Percentiles rank a stretch among this genome's conserved stretches.
Evolutionary conservation across 768 basidiomycete species (phyloP).

Genomic region (Suillus paluster): DNA sequence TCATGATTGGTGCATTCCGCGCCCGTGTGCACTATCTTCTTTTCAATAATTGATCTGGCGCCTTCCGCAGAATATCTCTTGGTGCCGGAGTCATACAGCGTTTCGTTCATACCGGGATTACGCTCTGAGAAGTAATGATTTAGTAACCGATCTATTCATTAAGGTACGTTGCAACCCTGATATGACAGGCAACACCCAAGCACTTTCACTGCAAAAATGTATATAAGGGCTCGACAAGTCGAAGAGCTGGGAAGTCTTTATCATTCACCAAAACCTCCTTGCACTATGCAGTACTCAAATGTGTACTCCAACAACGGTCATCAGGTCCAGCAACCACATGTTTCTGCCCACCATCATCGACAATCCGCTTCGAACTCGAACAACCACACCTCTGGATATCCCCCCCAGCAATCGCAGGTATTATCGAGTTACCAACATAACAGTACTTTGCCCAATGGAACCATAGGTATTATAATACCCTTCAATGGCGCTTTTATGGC

Average conservation of each 20-base stretch:
- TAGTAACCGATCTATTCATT: constrained; percentile 41
- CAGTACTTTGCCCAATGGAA: constrained; percentile 24
- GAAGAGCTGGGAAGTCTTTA: constrained; percentile 13
- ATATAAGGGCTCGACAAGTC: constrained; percentile 32
- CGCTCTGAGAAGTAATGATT: constrained; percentile 42
- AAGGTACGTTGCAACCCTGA: constrained; percentile 43
- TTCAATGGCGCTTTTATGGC: background rate
- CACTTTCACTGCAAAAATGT: constrained; percentile 36
- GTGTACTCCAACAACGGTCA: constrained; percentile 23
- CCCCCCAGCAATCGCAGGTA: constrained; percentile 29
- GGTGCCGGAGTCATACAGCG: constrained; percentile 39
- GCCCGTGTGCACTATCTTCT: constrained; percentile 32
- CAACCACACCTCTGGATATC: constrained; percentile 24
- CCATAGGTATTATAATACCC: constrained; percentile 24
- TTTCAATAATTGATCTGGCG: constrained; percentile 20
- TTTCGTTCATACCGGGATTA: constrained; percentile 39
- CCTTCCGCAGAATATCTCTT: constrained; percentile 28
- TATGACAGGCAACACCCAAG: constrained; percentile 39
- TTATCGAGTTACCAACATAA: constrained; percentile 30
- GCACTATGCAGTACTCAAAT: constrained; percentile 32
- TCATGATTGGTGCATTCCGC: constrained; percentile 13
- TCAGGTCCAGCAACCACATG: constrained; percentile 21
- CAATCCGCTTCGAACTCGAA: constrained; percentile 23
- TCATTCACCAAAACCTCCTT: constrained; percentile 8
- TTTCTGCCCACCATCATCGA: constrained; percentile 17